A percentile compares a stretch with the other conserved stretches of the same genome.
phyloP scores from a whole-genome alignment of 2,329 filamentous ascomycete species.

The Knoxdaviesia capensis region DNA sequence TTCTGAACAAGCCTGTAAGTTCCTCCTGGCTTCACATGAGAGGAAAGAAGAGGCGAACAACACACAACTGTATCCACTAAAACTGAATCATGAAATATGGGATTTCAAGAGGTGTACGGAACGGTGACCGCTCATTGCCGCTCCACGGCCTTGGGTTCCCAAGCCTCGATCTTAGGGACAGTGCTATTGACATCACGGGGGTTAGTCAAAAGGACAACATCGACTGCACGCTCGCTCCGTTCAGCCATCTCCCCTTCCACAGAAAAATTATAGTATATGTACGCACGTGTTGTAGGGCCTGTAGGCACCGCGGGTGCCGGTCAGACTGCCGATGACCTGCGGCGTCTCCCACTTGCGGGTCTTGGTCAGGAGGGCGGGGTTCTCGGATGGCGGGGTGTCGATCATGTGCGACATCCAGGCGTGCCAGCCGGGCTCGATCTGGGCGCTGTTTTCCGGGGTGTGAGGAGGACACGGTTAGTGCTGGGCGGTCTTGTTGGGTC shows the following conservation, averaged over 20 bases:
- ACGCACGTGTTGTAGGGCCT: constrained; percentile 92
- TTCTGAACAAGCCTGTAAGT: too few relatives aligned
- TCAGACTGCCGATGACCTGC: constrained; percentile 53
- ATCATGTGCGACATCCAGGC: constrained; percentile 92
- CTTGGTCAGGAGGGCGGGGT: constrained; percentile 48
- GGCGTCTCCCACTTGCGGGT: constrained; percentile 57
- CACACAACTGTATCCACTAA: too few relatives aligned
- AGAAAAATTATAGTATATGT: background rate
- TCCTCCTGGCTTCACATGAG: too few relatives aligned
- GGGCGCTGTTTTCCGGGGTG: constrained; percentile 18
- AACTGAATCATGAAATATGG: too few relatives aligned
- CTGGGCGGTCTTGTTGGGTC: background rate
- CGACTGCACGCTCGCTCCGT: background rate
- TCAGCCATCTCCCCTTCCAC: background rate
- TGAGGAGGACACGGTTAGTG: background rate
- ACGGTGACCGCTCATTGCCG: constrained; percentile 6
- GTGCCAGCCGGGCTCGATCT: constrained; percentile 95
- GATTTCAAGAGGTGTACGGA: too few relatives aligned
- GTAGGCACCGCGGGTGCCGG: constrained; percentile 58
- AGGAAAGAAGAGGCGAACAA: too few relatives aligned
- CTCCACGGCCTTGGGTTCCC: constrained; percentile 21
- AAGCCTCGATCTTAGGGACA: constrained; percentile 31
- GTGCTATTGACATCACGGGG: constrained; percentile 13
- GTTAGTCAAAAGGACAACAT: constrained; percentile 3
- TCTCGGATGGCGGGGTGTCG: constrained; percentile 64